These are phyloP conservation scores for Collybia sordida DNA, from an alignment of 768 basidiomycete species.

Conservation along the genomic window DNA sequence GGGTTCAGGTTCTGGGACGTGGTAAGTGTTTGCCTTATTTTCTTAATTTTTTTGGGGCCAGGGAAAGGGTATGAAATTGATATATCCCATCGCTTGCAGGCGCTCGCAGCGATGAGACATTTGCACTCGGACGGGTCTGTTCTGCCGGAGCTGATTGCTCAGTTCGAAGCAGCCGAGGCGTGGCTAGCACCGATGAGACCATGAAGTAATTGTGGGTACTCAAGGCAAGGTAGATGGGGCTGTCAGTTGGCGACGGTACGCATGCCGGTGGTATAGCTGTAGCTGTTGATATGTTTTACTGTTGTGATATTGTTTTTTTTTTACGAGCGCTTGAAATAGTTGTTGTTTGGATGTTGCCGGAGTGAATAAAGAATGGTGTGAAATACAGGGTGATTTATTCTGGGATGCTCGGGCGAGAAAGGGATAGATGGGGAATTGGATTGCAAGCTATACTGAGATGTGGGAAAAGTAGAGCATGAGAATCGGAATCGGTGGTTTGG, in stretches of 20 bases:
- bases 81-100: slow-evolving; percentile 42
- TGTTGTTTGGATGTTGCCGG: slow-evolving; percentile 7
- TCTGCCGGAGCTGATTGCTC: slow-evolving; percentile 84
- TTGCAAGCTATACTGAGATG: background rate
- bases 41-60: slow-evolving; percentile 7
- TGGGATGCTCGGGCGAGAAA: slow-evolving; percentile 13
- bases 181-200: slow-evolving; percentile 94
- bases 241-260: background rate
- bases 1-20: slow-evolving; percentile 99
- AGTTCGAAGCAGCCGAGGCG: slow-evolving; percentile 93
- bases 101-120: slow-evolving; percentile 86
- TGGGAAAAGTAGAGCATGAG: slow-evolving; percentile 14
- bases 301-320: slow-evolving; percentile 11
- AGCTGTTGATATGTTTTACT: slow-evolving; percentile 14
- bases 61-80: slow-evolving; percentile 2
- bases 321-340: slow-evolving; percentile 7
- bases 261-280: background rate
- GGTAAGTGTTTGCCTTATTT: slow-evolving; percentile 51
- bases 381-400: slow-evolving; percentile 8
- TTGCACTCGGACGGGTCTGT: slow-evolving; percentile 83
- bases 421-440: slow-evolving; percentile 5
- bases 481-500: slow-evolving; percentile 12
- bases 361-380: slow-evolving; percentile 2
- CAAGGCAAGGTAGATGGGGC: background rate
- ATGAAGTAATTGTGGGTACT: slow-evolving; percentile 35